These are phyloP conservation scores for Actinomucor elegans DNA, from an alignment of 371 early-diverging fungal genomes.

Conservation along the genomic window DNA sequence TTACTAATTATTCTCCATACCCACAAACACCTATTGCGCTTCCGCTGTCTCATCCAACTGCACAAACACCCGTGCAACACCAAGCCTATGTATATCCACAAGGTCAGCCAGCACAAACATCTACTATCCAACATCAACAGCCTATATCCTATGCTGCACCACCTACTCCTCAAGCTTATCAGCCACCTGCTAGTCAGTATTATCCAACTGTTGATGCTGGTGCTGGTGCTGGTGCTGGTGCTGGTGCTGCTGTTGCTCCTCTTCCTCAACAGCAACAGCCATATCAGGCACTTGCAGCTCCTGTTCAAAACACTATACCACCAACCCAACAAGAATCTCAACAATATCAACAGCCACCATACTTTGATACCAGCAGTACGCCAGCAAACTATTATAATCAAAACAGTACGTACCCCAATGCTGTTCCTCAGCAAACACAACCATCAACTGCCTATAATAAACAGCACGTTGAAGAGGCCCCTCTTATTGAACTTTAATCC, in stretches of 20 bases:
- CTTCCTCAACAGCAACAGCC: not conserved
- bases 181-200: not conserved
- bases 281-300: not conserved
- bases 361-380: not conserved
- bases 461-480: constrained; percentile 46
- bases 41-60: constrained; percentile 5
- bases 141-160: constrained; percentile 5
- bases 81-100: not conserved
- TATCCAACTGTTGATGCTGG: too few relatives aligned
- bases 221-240: too few relatives aligned
- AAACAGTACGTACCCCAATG: too few relatives aligned
- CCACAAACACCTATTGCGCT: constrained; percentile 5
- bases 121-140: constrained; percentile 13
- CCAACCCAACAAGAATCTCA: not conserved
- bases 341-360: not conserved
- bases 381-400: not conserved
- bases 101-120: constrained; percentile 3
- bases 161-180: constrained; percentile 4
- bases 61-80: not conserved
- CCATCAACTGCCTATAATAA: constrained; percentile 15
- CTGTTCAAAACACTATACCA: not conserved
- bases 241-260: not conserved
- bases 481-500: constrained; percentile 53
- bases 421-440: not conserved
- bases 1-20: not conserved